Evolutionary conservation across 495 filamentous ascomycete genomes (phyloP), one percentile per base, ranked within the genome.

Genomic region (Daldinia concentrica): DNA sequence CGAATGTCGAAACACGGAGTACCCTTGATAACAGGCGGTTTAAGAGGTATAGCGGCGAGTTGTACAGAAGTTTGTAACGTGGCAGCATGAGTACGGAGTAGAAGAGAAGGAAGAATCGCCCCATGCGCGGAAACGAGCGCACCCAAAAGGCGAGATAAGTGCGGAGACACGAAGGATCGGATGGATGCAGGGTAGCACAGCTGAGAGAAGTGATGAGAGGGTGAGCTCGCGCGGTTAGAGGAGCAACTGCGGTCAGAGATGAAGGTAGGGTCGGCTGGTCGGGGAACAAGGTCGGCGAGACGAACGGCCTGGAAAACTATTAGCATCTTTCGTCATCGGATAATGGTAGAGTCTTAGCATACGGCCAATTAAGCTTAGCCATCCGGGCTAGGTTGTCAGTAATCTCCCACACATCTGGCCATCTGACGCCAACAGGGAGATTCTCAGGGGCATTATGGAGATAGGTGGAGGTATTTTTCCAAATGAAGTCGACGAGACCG

Each of bases 151-250:
- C 90, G 41, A 97, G 76, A 81, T 94, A 95, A 2, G 93, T 95
- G 17, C 90, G 91, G 27, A 88, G 84, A 81, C 95, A 99, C 65
- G 90, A 94, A 3, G 95, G 94, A 69, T 94, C 91, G 22, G 86
- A 81, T 0, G 95, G 95, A 78, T 99, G 95, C n/a, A 98, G 87
- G 19, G 95, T 84, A 2, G 95, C 95, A 80, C 95, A 99, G 58
- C 92, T 93, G 32, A 98, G 87, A 50, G 86, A 89, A 3, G 86
- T 87, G 76, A 96, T 94, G 27, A 90, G 86, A 7, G 95, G 94
- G 75, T 97, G 94, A 1, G 95, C 94, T 32, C 90, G 87, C 0
- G 91, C 88, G 34, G 92, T 91, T 29, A 98, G 87, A 11, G 94
- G 93, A 1, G 91, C 85, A 65, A 97, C 90, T 17, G 87, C 79